Base-by-base conservation (phyloP, 2,329 filamentous ascomycete genomes). In the Talaromyces sp. region DNA sequence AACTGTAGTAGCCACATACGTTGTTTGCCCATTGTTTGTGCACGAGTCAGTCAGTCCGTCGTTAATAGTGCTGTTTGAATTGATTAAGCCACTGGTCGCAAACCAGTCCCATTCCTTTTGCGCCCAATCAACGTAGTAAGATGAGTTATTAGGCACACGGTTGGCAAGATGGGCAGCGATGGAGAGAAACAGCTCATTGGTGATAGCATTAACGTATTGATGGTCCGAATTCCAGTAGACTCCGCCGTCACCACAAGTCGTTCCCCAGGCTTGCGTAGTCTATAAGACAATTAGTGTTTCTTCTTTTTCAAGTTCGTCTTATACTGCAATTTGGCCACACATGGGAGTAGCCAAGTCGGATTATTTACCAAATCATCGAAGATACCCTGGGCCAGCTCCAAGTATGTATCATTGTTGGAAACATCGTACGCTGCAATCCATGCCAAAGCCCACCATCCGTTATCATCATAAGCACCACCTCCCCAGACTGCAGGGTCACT, bases 381-480 rank as follows among this genome's bases (percentile, higher is more conserved):
- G n/a, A 84, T 80, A 0, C 72, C 75, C 53, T 78, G 71, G 0
- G 81, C 81, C 12, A 79, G 71, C 5, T 72, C 65, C 11, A 84
- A 74, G 60, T 83, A 83, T 3, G 74, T 62, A 0, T 60, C 58
- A 24, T 81, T 71, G 1, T 70, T 66, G 0, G 81, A 83, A 4
- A 82, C 68, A 64, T 84, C 82, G 69, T 83, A 84, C n/a, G 79
- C 81, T 2, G 74, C 76, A 64, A 84, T 78, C 81, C 81, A 83
- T 24, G 75, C 81, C 8, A 84, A 68, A 3, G 79, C 80, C 81
- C 81, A 81, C 79, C 79, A 81, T 1, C 75, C 78, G 61, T 83
- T 79, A 61, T 84, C 82, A 57, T 84, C 82, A 65, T 83, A 83
- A 29, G 59, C 38, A 4, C 50, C 38, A 10, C 57, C 59, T 11